Percentiles rank a stretch among this genome's conserved stretches.
phyloP scores from a whole-genome alignment of 2,329 filamentous ascomycete genomes.

The Colletotrichum scovillei region DNA sequence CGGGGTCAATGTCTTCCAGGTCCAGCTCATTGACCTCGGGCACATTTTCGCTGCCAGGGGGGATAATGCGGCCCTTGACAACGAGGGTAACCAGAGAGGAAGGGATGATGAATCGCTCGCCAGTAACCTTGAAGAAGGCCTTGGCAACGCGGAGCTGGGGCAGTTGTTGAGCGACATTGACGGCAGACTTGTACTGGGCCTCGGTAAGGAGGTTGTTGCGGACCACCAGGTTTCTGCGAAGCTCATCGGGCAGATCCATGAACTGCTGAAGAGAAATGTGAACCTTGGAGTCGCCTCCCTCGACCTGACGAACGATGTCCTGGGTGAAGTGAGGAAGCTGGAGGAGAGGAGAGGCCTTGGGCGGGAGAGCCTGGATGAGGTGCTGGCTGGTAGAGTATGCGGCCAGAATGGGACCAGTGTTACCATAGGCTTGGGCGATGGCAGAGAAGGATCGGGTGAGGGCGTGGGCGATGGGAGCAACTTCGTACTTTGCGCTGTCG shows the following conservation, averaged over 20 bases:
- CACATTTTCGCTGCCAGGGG: slow-evolving; percentile 81
- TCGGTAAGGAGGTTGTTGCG: slow-evolving; percentile 78
- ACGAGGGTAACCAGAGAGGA: slow-evolving; percentile 94
- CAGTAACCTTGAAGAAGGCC: slow-evolving; percentile 98
- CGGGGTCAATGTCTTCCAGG: slow-evolving; percentile 90
- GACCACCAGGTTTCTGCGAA: slow-evolving; percentile 78
- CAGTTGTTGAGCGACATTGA: slow-evolving; percentile 84
- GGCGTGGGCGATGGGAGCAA: slow-evolving; percentile 85
- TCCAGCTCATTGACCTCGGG: slow-evolving; percentile 82
- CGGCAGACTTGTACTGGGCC: slow-evolving; percentile 79
- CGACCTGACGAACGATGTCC: slow-evolving; percentile 72
- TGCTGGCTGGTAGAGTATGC: slow-evolving; percentile 87
- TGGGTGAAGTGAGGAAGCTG: slow-evolving; percentile 91
- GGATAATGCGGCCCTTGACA: slow-evolving; percentile 93
- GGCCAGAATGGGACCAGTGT: slow-evolving; percentile 82
- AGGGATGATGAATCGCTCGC: slow-evolving; percentile 92
- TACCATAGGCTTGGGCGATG: slow-evolving; percentile 88
- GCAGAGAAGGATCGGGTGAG: slow-evolving; percentile 89
- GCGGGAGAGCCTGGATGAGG: slow-evolving; percentile 89
- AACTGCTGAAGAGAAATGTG: slow-evolving; percentile 88
- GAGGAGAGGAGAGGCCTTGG: slow-evolving; percentile 85
- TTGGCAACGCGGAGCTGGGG: slow-evolving; percentile 87
- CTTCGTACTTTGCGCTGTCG: slow-evolving; percentile 88
- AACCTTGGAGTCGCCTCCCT: slow-evolving; percentile 75
- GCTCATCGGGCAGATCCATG: slow-evolving; percentile 83